A percentile compares a stretch with the other conserved stretches of the same genome.
Conservation (phyloP, 352 stramenopile species). For the Phytopythium boreale region DNA sequence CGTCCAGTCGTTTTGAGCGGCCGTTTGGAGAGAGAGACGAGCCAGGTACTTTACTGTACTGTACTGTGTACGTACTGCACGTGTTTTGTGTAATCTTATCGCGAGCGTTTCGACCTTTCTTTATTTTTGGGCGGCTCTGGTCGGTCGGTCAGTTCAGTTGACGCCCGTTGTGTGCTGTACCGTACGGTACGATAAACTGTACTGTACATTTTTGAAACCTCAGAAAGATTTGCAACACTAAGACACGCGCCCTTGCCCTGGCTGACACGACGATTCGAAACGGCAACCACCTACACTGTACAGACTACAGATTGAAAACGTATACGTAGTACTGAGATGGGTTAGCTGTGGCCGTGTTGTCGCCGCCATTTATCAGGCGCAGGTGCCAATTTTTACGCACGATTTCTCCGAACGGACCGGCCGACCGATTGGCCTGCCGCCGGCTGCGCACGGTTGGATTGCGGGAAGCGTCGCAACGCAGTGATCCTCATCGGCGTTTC, state of each 20-base stretch:
- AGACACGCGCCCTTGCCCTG: no score
- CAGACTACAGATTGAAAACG: no score
- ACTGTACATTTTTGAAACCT: constrained; percentile 1
- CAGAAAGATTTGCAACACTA: not conserved
- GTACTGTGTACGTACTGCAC: no score
- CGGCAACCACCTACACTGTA: not conserved
- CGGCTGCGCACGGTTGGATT: not conserved
- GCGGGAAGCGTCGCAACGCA: not conserved
- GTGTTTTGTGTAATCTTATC: not conserved
- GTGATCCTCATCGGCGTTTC: not conserved
- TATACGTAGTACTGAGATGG: no score
- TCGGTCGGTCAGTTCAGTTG: not conserved
- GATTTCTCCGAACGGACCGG: no score
- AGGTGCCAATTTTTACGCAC: not conserved
- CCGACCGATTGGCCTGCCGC: no score
- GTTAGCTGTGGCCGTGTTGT: not conserved
- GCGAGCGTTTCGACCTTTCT: not conserved
- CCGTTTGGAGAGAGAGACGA: not conserved
- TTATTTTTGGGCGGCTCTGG: not conserved
- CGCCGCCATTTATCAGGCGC: not conserved
- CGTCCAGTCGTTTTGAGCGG: not conserved
- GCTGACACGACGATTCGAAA: not conserved
- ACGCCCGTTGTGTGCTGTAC: not conserved
- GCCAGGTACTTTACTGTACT: no score
- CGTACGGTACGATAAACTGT: no score